Conservation (phyloP, 2,329 filamentous ascomycete species). For the Exophiala sp. region DNA sequence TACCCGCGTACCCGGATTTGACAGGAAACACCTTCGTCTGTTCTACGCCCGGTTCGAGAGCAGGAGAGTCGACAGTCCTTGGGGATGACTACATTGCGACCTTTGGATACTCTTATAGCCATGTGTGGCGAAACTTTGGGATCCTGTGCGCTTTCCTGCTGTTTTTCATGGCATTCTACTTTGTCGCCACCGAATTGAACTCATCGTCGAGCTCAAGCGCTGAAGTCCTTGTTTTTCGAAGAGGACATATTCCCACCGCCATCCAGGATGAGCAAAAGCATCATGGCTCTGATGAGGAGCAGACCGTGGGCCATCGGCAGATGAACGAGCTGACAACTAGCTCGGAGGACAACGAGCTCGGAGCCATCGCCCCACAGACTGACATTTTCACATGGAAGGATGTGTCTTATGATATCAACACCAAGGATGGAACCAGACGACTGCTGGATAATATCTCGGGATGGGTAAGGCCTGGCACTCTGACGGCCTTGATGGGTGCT, state of each 20-base stretch:
- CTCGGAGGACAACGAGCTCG: slow-evolving; percentile 26
- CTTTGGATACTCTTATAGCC: slow-evolving; percentile 53
- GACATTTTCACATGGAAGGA: slow-evolving; percentile 77
- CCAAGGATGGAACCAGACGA: slow-evolving; percentile 69
- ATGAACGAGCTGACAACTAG: slow-evolving; percentile 20
- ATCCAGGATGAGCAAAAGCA: slow-evolving; percentile 36
- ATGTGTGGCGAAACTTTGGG: slow-evolving; percentile 67
- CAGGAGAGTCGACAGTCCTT: slow-evolving; percentile 53
- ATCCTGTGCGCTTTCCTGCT: slow-evolving; percentile 63
- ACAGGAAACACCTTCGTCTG: slow-evolving; percentile 66
- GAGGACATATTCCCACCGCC: slow-evolving; percentile 56
- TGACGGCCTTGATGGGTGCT: slow-evolving; percentile 86
- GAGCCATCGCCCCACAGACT: slow-evolving; percentile 38
- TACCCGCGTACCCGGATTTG: slow-evolving; percentile 42
- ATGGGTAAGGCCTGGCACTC: slow-evolving; percentile 86
- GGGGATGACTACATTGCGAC: slow-evolving; percentile 63
- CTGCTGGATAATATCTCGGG: slow-evolving; percentile 84
- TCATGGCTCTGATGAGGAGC: slow-evolving; percentile 14
- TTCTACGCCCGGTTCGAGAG: slow-evolving; percentile 51
- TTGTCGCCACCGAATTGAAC: slow-evolving; percentile 60
- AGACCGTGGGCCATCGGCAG: slow-evolving; percentile 46
- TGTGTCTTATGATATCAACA: slow-evolving; percentile 76
- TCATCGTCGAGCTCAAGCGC: slow-evolving; percentile 70
- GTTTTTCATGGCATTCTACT: slow-evolving; percentile 66
- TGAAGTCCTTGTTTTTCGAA: slow-evolving; percentile 70